A percentile compares a stretch with the other conserved stretches of the same genome.
Evolutionary conservation across 148 eudicot genomes (phyloP).

Genomic region (Nyssa sinensis): DNA sequence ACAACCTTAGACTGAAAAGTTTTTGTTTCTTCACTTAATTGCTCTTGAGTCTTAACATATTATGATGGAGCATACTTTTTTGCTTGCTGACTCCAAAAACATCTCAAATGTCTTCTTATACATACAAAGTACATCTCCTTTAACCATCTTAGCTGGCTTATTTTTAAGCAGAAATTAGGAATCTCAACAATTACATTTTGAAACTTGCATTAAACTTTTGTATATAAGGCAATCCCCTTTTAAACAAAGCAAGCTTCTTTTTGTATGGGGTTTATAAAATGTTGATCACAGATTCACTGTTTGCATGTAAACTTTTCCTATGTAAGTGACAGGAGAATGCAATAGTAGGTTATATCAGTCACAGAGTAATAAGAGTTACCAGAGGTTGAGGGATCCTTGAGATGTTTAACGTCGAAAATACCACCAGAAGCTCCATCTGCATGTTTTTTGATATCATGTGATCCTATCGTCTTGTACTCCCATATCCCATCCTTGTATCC

Average conservation of each 20-base stretch:
- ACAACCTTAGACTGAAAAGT: not conserved
- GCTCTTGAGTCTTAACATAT: not conserved
- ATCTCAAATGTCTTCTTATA: not conserved
- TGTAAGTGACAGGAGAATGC: not conserved
- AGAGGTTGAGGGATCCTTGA: slow-evolving; percentile 60
- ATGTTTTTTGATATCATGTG: slow-evolving; percentile 53
- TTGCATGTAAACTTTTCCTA: not conserved
- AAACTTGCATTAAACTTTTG: not conserved
- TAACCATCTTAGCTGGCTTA: too few relatives aligned
- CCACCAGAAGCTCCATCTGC: slow-evolving; percentile 71
- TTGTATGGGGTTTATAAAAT: not conserved
- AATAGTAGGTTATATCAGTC: not conserved
- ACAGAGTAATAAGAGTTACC: slow-evolving; percentile 39
- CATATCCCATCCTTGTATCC: slow-evolving; percentile 74
- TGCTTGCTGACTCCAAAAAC: not conserved
- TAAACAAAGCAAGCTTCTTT: not conserved
- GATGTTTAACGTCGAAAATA: slow-evolving; percentile 63
- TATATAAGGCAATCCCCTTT: not conserved
- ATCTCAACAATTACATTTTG: not conserved
- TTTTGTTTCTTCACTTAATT: not conserved
- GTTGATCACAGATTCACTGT: not conserved
- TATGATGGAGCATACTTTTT: too few relatives aligned
- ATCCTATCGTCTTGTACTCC: slow-evolving; percentile 63
- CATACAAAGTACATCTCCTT: not conserved
- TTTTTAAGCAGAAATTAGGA: not conserved